Evolutionary conservation across 2,329 filamentous ascomycete species (phyloP).

Genomic region (Nigrospora osmanthi): DNA sequence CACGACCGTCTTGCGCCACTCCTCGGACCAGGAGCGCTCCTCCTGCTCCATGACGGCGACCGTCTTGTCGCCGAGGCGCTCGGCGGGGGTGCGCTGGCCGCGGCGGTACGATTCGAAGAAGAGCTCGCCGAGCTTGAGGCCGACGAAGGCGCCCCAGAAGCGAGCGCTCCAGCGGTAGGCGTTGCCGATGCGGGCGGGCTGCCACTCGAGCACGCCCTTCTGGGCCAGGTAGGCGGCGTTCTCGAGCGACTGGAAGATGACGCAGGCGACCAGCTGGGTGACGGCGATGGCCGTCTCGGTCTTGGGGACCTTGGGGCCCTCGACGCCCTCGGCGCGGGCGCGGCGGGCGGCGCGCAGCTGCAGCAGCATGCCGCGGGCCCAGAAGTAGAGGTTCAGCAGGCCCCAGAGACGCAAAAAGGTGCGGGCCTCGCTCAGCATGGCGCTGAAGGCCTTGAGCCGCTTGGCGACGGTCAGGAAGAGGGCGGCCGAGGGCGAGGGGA

Average conservation of each 20-base stretch:
- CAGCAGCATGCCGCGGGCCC: constrained; percentile 45
- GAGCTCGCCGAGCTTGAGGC: constrained; percentile 65
- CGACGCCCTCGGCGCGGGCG: constrained; percentile 15
- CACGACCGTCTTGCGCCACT: constrained; percentile 60
- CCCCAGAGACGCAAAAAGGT: constrained; percentile 73
- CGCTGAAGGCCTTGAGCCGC: constrained; percentile 53
- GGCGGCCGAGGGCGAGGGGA: constrained; percentile 29
- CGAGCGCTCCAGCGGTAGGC: constrained; percentile 68
- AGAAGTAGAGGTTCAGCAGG: constrained; percentile 64
- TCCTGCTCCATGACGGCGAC: constrained; percentile 19
- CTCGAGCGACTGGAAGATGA: constrained; percentile 71
- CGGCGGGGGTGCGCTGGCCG: constrained; percentile 20
- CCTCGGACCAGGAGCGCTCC: constrained; percentile 31
- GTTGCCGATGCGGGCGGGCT: constrained; percentile 45
- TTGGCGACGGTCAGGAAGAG: constrained; percentile 39
- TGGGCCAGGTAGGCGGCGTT: constrained; percentile 71
- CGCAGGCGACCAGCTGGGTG: constrained; percentile 59
- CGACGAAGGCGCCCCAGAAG: constrained; percentile 74
- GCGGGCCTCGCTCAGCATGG: constrained; percentile 61
- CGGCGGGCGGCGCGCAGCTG: constrained; percentile 17
- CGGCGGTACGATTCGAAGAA: constrained; percentile 35
- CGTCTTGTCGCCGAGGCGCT: constrained; percentile 34
- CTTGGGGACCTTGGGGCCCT: constrained; percentile 27
- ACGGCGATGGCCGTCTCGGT: constrained; percentile 48
- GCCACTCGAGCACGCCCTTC: constrained; percentile 61